A percentile compares a stretch with the other conserved stretches of the same genome.
phyloP scores from a whole-genome alignment of 108 stramenopile genomes.

The Ochromonas danica region DNA sequence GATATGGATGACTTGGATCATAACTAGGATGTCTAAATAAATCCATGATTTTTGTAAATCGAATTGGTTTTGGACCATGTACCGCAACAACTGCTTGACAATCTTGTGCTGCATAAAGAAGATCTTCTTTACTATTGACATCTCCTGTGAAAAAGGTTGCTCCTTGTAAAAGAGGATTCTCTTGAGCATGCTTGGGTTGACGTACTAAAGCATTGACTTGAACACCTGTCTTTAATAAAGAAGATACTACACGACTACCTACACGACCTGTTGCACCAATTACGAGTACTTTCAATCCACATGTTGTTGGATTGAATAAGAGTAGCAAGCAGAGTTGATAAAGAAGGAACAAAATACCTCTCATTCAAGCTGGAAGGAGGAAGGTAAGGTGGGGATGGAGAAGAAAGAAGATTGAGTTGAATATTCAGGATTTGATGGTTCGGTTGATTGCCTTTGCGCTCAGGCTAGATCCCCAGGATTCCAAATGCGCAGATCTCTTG shows the following conservation, averaged over 20 bases:
- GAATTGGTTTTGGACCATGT: not conserved
- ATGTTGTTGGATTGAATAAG: too few species aligned
- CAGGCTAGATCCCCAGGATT: too few species aligned
- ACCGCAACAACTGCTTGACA: not conserved
- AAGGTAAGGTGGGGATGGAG: too few species aligned
- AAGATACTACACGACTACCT: not conserved
- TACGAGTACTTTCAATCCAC: constrained; percentile 33
- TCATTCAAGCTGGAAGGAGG: too few species aligned
- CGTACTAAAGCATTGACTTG: not conserved
- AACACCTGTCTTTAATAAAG: not conserved
- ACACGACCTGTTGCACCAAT: constrained; percentile 32
- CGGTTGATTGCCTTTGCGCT: too few species aligned
- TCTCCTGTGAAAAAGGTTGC: constrained; percentile 23
- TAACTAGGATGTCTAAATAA: not conserved
- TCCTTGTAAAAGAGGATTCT: not conserved
- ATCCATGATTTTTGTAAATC: not conserved
- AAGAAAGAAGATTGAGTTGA: too few species aligned
- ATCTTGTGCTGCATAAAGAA: not conserved
- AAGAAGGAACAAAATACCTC: too few species aligned
- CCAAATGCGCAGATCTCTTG: too few species aligned
- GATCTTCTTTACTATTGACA: not conserved
- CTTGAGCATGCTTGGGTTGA: not conserved
- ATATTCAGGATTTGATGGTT: too few species aligned
- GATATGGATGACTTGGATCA: constrained; percentile 37
- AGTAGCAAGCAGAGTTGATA: too few species aligned